Base-by-base conservation (phyloP, 225 moss, liverwort and hornwort genomes). In the Bryoerythrophyllum caledonicum region DNA sequence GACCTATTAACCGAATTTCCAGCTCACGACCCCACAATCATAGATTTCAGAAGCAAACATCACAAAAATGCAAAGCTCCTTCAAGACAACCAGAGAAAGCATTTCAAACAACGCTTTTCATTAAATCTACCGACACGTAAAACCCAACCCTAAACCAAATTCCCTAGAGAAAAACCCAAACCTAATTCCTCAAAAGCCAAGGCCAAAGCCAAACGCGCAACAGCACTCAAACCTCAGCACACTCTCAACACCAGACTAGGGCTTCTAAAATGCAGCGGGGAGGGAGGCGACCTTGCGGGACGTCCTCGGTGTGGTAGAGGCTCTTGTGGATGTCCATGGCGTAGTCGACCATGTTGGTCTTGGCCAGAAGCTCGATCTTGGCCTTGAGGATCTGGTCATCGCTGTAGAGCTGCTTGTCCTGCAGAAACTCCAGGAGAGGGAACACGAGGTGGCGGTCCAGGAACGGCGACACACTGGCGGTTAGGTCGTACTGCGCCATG, bases 271-370 rank as follows among this genome's bases (percentile, higher is more conserved):
- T n/a, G n/a, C n/a, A n/a, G n/a, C n/a, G n/a, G n/a, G n/a, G n/a
- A n/a, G n/a, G 10, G 10, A 23, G 58, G 82, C 26, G 71, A 96
- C 97, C 97, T 91, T 93, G 86, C n/a, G 95, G 97, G 1, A 99
- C 95, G 41, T 99, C 97, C 81, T 95, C 97, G 10, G 95, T 95
- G 67, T 91, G 93, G 57, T 99, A 99, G 66, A 99, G 72, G 77
- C 90, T 90, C 83, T 99, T 99, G 80, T 99, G 93, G 60, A 99
- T 99, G 69, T 99, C 97, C 94, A 99, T 95, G 67, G 93, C 93
- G 63, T 99, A 95, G 79, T 99, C 97, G 14, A 99, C 95, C 97
- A 99, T 99, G 51, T 99, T 99, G 10, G 97, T 99, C 86, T 95
- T 99, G 38, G 92, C 93, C 58, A 99, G 83, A 25, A 99, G 81